Conservation (phyloP, 208 protist genomes). For the Trypanosoma melophagium region DNA sequence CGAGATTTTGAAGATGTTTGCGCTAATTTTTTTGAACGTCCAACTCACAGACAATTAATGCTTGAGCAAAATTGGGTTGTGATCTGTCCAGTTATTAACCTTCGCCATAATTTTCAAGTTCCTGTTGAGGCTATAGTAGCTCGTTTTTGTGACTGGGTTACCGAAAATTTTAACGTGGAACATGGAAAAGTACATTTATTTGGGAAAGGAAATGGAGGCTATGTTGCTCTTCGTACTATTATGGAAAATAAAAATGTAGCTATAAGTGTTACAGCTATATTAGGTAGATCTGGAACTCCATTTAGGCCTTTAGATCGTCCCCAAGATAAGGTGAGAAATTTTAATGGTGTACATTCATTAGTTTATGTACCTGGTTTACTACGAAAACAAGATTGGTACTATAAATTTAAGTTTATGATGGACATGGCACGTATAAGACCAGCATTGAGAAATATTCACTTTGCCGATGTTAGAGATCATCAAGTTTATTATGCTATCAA, state of each 20-base stretch:
- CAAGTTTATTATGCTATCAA: constrained; percentile 90
- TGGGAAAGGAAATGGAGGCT: constrained; percentile 81
- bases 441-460: constrained; percentile 77
- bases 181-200: constrained; percentile 80
- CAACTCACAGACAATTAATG: constrained; percentile 67
- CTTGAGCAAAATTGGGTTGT: constrained; percentile 73
- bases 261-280: constrained; percentile 74
- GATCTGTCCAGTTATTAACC: constrained; percentile 73
- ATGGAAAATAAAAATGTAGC: constrained; percentile 75
- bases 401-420: constrained; percentile 91
- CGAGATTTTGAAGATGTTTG: constrained; percentile 89
- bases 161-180: constrained; percentile 71
- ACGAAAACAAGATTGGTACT: constrained; percentile 84
- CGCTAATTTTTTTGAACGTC: constrained; percentile 84
- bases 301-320: constrained; percentile 71
- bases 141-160: constrained; percentile 86
- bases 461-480: constrained; percentile 85
- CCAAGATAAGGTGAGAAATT: constrained; percentile 77
- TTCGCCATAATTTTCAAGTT: constrained; percentile 76
- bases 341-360: constrained; percentile 79
- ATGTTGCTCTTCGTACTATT: constrained; percentile 73
- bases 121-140: constrained; percentile 81
- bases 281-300: constrained; percentile 70
- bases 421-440: constrained; percentile 77
- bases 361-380: constrained; percentile 83